phyloP scores from a whole-genome alignment of 2,329 filamentous ascomycete species.

The Neofusicoccum cordaticola region DNA sequence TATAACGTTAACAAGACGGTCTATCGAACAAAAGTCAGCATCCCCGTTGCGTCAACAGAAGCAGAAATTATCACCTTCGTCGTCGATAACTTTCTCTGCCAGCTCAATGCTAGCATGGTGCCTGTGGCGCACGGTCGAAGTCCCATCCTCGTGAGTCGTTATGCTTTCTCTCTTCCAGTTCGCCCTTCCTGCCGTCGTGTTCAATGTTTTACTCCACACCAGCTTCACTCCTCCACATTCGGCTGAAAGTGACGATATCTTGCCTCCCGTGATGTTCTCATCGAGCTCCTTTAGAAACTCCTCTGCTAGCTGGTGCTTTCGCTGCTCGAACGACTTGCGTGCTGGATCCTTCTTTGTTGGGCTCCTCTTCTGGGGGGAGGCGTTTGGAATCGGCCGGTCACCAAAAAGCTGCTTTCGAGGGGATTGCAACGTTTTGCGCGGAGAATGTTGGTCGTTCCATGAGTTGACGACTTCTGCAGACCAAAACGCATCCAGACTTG shows the following conservation, averaged over 20 bases:
- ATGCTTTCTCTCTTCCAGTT: constrained; percentile 49
- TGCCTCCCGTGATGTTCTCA: constrained; percentile 57
- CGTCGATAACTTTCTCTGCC: constrained; percentile 81
- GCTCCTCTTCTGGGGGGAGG: constrained; percentile 28
- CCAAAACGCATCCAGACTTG: constrained; percentile 41
- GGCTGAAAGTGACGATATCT: constrained; percentile 57
- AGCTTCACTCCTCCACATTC: constrained; percentile 69
- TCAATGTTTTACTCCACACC: constrained; percentile 74
- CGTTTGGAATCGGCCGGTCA: constrained; percentile 14
- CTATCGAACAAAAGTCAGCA: constrained; percentile 19
- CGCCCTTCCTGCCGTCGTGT: constrained; percentile 68
- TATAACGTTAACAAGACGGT: constrained; percentile 82
- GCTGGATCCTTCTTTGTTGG: constrained; percentile 27
- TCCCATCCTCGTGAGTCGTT: constrained; percentile 28
- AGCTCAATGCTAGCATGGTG: constrained; percentile 81
- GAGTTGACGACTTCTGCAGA: constrained; percentile 34
- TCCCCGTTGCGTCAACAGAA: no score
- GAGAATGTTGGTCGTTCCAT: constrained; percentile 37
- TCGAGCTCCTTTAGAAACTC: constrained; percentile 70
- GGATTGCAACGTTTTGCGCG: constrained; percentile 33
- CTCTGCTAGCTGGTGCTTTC: constrained; percentile 62
- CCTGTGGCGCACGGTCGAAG: constrained; percentile 31
- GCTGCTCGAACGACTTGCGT: constrained; percentile 57
- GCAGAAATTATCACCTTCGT: constrained; percentile 36
- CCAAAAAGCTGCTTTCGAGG: constrained; percentile 26